phyloP scores from a whole-genome alignment of 768 basidiomycete genomes.

The Imleria badia region DNA sequence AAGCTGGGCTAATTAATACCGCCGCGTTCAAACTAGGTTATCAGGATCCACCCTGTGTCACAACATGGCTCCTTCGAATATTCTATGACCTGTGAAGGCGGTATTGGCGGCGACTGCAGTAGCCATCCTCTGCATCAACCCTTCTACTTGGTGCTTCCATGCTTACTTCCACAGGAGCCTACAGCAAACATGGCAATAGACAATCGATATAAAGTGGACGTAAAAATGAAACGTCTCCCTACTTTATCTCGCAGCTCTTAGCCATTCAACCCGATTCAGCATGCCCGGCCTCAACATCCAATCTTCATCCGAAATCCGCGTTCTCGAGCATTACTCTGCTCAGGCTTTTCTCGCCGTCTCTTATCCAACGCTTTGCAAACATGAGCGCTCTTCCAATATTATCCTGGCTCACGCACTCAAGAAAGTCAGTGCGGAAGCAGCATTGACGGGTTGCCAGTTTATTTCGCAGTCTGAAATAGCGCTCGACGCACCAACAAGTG shows the following conservation, averaged over 20 bases:
- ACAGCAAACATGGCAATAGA: constrained; percentile 14
- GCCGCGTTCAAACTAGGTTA: constrained; percentile 2
- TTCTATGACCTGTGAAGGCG: not conserved
- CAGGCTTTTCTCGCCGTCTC: constrained; percentile 41
- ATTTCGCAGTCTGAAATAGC: constrained; percentile 34
- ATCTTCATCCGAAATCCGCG: constrained; percentile 18
- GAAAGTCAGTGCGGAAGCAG: constrained; percentile 37
- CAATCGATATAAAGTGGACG: constrained; percentile 7
- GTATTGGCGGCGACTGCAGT: not conserved
- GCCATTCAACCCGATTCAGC: not conserved
- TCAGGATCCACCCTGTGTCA: constrained; percentile 20
- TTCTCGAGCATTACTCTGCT: constrained; percentile 42
- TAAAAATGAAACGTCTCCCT: not conserved
- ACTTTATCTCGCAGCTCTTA: constrained; percentile 1
- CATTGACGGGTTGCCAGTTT: constrained; percentile 38
- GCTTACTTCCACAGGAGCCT: constrained; percentile 16
- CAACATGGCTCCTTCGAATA: not conserved
- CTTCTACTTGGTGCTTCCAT: constrained; percentile 9
- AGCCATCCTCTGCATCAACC: constrained; percentile 12
- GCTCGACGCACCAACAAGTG: constrained; percentile 22
- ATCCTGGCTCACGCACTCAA: constrained; percentile 52
- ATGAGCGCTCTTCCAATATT: constrained; percentile 53
- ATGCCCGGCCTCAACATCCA: constrained; percentile 35
- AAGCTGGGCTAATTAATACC: not conserved
- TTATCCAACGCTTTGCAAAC: constrained; percentile 40